Base-by-base conservation (phyloP, 768 basidiomycete species). In the Collybiopsis confluens region DNA sequence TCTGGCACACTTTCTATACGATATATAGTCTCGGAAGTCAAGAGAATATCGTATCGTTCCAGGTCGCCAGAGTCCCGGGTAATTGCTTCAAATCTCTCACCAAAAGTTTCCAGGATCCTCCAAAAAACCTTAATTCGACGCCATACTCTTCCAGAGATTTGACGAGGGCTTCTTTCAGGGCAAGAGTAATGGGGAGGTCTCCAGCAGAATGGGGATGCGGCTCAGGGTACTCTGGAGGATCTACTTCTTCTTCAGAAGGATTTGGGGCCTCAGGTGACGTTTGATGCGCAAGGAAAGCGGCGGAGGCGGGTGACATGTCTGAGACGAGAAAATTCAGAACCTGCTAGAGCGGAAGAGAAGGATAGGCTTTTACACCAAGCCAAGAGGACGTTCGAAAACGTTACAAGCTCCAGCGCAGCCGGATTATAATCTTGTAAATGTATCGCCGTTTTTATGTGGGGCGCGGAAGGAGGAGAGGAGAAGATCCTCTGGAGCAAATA, bases 1-100 rank as follows among this genome's bases (percentile, higher is more conserved):
- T 83, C 70, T 0, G 71, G 70, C 2, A 96, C 74, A 56, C 80
- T 86, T 1, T 82, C 78, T 10, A 74, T 70, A 24, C 83, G 76
- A 64, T 99, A 98, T 20, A 98, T 92, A 37, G 96, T 98, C 70
- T 99, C 96, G 23, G 91, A 90, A 0, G 93, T 92, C 46, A 98
- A 70, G 2, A 97, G 73, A 40, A 94, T 58, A 61, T 93, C 80
- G 68, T 88, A 92, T 15, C 18, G 6, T 46, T 28, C 28, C 20
- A 46, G 30, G 3, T 30, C 26, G 28, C 26, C 20, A n/a, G n/a
- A n/a, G n/a, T 27, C 7, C 10, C 11, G 28, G 20, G n/a, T 15
- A n/a, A n/a, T n/a, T n/a, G n/a, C n/a, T n/a, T n/a, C n/a, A 54
- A 26, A 1, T 48, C 23, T 1, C 73, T 56, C 54, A 78, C 68